A percentile compares a stretch with the other conserved stretches of the same genome.
Evolutionary conservation across 179 eudicot genomes (phyloP).

Genomic region (Spinacia oleracea): DNA sequence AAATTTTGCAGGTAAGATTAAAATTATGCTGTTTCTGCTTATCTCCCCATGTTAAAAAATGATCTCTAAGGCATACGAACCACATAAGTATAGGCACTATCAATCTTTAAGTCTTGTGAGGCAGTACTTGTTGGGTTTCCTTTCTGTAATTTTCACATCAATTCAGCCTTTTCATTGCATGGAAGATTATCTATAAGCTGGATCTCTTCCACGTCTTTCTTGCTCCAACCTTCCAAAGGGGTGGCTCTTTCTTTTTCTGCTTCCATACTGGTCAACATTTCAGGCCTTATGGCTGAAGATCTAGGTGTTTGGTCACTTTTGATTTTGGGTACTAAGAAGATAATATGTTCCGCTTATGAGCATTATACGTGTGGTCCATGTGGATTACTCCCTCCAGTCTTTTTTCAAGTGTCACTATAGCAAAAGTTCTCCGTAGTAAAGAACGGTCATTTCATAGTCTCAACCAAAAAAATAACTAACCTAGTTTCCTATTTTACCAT

Average conservation of each 20-base stretch:
- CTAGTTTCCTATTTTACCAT: background rate
- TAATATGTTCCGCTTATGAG: background rate
- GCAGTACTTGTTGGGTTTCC: background rate
- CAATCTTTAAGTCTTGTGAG: background rate
- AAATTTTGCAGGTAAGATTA: constrained; percentile 78
- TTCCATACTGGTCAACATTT: too few relatives aligned
- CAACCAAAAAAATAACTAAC: too few relatives aligned
- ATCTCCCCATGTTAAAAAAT: background rate
- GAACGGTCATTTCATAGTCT: background rate
- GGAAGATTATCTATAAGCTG: background rate
- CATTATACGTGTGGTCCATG: background rate
- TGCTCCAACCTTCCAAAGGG: too few relatives aligned
- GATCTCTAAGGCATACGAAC: background rate
- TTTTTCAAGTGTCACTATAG: too few relatives aligned
- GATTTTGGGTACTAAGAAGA: background rate
- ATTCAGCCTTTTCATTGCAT: background rate
- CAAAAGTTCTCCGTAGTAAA: background rate
- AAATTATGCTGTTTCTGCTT: background rate
- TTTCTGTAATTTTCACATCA: background rate
- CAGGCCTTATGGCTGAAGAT: background rate
- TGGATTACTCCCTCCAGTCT: background rate
- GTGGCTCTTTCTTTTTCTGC: too few relatives aligned
- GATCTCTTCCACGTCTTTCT: background rate
- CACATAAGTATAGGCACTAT: background rate
- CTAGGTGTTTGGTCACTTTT: background rate